Percentiles rank a stretch among this genome's conserved stretches.
phyloP scores from a whole-genome alignment of 441 rosid species.

The Corymbia citriodora region DNA sequence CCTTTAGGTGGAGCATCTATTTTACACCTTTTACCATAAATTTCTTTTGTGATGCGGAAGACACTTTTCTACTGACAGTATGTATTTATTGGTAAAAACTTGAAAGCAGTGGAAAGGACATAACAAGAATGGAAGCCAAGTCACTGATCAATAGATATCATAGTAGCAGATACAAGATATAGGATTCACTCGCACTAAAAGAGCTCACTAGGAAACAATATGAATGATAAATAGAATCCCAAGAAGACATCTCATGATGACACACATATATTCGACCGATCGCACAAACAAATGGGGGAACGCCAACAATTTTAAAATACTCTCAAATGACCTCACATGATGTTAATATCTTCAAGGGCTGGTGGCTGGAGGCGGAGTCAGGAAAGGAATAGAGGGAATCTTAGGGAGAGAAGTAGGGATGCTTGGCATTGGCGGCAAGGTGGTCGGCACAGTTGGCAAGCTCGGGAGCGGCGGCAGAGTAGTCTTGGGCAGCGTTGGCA shows the following conservation, averaged over 20 bases:
- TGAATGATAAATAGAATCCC: not conserved
- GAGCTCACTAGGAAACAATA: not conserved
- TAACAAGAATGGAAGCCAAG: not conserved
- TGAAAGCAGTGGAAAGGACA: not conserved
- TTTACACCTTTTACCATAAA: not conserved
- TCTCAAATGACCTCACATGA: not conserved
- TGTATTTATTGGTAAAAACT: not conserved
- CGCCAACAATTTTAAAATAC: not conserved
- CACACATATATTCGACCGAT: not conserved
- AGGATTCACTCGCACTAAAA: not conserved
- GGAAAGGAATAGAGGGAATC: not conserved
- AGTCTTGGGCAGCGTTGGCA: not conserved
- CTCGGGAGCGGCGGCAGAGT: not conserved
- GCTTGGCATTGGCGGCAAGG: not conserved
- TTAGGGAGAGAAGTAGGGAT: not conserved
- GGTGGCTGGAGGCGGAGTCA: not conserved
- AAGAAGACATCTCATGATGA: not conserved
- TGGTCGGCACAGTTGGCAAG: not conserved
- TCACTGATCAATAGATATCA: not conserved
- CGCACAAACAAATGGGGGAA: not conserved
- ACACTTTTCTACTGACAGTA: not conserved
- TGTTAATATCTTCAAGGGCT: not conserved
- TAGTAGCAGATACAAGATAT: not conserved
- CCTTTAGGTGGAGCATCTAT: not conserved
- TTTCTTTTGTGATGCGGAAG: not conserved